A percentile compares a stretch with the other conserved stretches of the same genome.
Evolutionary conservation across 805 yeast species (phyloP).

Genomic region (Hanseniaspora valbyensis): DNA sequence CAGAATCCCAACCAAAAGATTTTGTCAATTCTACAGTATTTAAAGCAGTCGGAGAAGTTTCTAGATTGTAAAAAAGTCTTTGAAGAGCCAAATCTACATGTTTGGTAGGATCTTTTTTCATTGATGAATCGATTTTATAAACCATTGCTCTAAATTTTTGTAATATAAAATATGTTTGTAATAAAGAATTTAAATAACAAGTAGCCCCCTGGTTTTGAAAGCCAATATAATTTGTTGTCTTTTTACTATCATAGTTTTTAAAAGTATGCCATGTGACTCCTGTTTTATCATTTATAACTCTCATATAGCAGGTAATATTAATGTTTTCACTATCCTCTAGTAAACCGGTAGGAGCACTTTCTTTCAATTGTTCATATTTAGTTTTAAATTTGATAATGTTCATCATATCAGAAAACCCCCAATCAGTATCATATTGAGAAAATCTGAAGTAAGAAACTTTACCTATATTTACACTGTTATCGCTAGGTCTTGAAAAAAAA

Average conservation of each 20-base stretch:
- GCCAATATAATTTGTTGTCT: conserved; percentile 83
- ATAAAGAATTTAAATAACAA: conserved; percentile 82
- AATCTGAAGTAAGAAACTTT: conserved; percentile 72
- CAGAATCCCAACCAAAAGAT: conserved; percentile 94
- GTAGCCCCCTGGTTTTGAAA: conserved; percentile 96
- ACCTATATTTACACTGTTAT: conserved; percentile 43
- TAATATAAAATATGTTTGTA: conserved; percentile 86
- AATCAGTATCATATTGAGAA: conserved; percentile 64
- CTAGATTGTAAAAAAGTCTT: conserved; percentile 69
- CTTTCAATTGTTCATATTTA: conserved; percentile 25
- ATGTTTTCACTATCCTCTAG: conserved; percentile 41
- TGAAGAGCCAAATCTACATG: conserved; percentile 79
- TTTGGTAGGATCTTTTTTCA: conserved; percentile 39
- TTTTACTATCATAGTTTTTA: conserved; percentile 71
- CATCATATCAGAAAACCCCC: conserved; percentile 85
- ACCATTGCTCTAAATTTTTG: conserved; percentile 72
- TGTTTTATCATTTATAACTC: conserved; percentile 76
- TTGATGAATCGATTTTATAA: conserved; percentile 71
- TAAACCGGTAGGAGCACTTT: conserved; percentile 32
- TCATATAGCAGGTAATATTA: conserved; percentile 65
- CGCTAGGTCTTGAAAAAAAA: conserved; percentile 66
- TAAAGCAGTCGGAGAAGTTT: conserved; percentile 61
- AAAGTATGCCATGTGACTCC: conserved; percentile 93
- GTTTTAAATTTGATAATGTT: conserved; percentile 42
- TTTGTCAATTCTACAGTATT: conserved; percentile 79